phyloP scores from a whole-genome alignment of 108 stramenopile genomes.

The Hondaea fermentalgiana region DNA sequence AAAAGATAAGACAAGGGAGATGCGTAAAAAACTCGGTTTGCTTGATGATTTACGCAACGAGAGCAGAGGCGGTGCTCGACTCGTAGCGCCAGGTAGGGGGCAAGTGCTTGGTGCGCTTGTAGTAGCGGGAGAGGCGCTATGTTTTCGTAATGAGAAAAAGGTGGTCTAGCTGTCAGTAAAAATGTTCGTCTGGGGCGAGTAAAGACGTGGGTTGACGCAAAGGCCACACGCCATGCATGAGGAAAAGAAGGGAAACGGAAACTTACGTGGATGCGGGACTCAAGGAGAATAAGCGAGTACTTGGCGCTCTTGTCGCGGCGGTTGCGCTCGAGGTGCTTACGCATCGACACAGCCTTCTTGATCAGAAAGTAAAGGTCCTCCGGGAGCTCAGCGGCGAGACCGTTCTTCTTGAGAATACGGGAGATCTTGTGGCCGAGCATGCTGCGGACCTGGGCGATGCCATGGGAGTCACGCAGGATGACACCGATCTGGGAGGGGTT shows the following conservation, averaged over 20 bases:
- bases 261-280: conserved; percentile 85
- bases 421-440: conserved; percentile 98
- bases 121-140: conserved; percentile 87
- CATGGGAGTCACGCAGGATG: conserved; percentile 91
- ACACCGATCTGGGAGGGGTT: conserved; percentile 99
- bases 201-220: too few species aligned
- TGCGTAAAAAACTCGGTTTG: neutral
- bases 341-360: conserved; percentile 99
- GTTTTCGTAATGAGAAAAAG: neutral
- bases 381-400: conserved; percentile 98
- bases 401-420: conserved; percentile 96
- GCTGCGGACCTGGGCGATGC: conserved; percentile 88
- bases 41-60: conserved; percentile 77
- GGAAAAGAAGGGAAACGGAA: neutral
- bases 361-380: conserved; percentile 99
- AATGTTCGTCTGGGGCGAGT: too few species aligned
- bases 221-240: neutral
- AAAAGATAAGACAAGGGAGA: neutral
- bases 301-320: conserved; percentile 99
- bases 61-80: conserved; percentile 89
- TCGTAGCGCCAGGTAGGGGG: conserved; percentile 99
- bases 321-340: conserved; percentile 99
- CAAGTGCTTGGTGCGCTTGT: conserved; percentile 92
- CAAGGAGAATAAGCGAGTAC: conserved; percentile 99
- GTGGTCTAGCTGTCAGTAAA: neutral